phyloP scores from a whole-genome alignment of 345 rosid genomes.

The Dipteronia dyeriana region DNA sequence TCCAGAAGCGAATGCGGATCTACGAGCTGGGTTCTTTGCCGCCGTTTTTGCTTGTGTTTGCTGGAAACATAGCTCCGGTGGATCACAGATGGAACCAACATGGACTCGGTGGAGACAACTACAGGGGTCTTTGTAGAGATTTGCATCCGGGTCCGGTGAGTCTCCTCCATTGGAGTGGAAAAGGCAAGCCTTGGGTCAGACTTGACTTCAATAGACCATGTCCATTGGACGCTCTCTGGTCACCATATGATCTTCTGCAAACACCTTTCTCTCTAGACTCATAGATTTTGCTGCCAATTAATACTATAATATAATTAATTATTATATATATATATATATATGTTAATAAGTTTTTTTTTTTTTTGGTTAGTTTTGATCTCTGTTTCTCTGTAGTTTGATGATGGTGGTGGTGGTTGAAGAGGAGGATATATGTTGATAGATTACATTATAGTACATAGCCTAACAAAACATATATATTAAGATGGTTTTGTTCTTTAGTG shows the following conservation, averaged over 20 bases:
- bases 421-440: conserved; percentile 13
- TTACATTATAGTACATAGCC: conserved; percentile 6
- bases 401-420: background rate
- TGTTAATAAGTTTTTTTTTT: background rate
- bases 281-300: conserved; percentile 14
- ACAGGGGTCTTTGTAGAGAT: conserved; percentile 48
- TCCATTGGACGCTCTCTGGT: conserved; percentile 62
- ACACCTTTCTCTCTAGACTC: conserved; percentile 43
- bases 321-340: too few species aligned
- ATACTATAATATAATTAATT: background rate
- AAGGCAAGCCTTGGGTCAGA: conserved; percentile 72
- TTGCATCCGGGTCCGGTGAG: conserved; percentile 74
- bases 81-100: conserved; percentile 93
- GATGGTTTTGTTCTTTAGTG: background rate
- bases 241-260: conserved; percentile 51
- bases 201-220: conserved; percentile 52
- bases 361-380: background rate
- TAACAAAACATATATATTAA: background rate
- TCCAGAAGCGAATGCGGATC: conserved; percentile 78
- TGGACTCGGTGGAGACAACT: conserved; percentile 72
- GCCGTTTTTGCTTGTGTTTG: conserved; percentile 77
- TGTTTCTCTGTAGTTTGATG: conserved; percentile 8
- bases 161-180: conserved; percentile 73
- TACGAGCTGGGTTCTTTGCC: conserved; percentile 84
- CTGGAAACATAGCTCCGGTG: conserved; percentile 71